Base-by-base conservation (phyloP, 2,329 filamentous ascomycete species). In the Aureobasidium leucospermi region DNA sequence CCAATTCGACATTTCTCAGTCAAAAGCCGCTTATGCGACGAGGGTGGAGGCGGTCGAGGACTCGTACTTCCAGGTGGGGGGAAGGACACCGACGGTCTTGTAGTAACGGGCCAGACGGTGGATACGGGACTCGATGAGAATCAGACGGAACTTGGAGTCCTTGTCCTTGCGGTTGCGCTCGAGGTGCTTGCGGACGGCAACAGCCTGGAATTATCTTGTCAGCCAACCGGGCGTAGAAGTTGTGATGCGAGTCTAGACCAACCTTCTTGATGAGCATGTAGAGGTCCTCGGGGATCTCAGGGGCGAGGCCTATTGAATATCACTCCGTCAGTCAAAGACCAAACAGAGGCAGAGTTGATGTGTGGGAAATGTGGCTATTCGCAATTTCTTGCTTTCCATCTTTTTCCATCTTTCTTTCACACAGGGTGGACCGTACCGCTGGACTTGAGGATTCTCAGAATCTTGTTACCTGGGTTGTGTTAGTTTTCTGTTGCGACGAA, bases 251-350 rank as follows among this genome's bases (percentile, higher is more conserved):
- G n/a, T 58, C 10, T 49, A 55, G 16, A 67, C 73, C 74, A 76
- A 95, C 93, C 91, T 99, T 99, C 89, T 96, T 96, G 90, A 97
- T 97, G 79, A 97, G 85, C 89, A 96, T 96, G 88, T 97, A 99
- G 70, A 97, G 88, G 81, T 99, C 94, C 87, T 99, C 94, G 76
- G 95, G 94, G 73, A 99, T 87, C 79, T 97, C 92, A 78, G 95
- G 94, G 71, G 94, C 93, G 77, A 99, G 91, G 83, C 94, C 94
- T 99, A 82, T 82, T 76, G 39, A 41, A 67, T 65, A 71, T 73
- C 71, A 70, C 73, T 73, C 73, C 68, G 72, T 75, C 73, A 74
- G 73, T 71, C 71, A 59, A 65, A 66, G 70, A 74, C 72, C 73
- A 72, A 73, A 65, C 73, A 74, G 71, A 74, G 73, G 73, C 72